Evolutionary conservation across 1,284 basidiomycete genomes (phyloP).

Genomic region (Neonothopanus nambi): DNA sequence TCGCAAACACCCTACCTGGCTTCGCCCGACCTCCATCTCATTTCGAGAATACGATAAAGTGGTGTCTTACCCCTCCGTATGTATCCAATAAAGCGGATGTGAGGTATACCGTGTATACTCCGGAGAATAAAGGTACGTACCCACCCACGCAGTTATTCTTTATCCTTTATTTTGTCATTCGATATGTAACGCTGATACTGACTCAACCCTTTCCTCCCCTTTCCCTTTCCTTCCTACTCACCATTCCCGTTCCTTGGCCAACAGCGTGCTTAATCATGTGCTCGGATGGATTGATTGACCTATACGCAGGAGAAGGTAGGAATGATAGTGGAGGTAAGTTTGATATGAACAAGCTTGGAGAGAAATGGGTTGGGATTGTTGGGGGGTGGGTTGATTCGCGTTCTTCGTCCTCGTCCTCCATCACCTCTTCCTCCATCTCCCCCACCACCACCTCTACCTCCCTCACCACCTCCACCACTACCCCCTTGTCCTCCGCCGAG

Average conservation of each 20-base stretch:
- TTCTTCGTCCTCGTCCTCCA: too few relatives aligned
- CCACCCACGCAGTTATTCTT: neutral
- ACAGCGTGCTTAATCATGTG: conserved; percentile 22
- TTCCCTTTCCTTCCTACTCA: too few relatives aligned
- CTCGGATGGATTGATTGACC: conserved; percentile 23
- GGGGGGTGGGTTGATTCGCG: conserved; percentile 3
- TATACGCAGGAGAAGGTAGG: conserved; percentile 10
- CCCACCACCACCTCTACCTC: too few relatives aligned
- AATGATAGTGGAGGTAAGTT: neutral
- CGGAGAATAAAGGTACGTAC: neutral
- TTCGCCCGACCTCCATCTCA: conserved; percentile 8
- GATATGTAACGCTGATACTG: too few relatives aligned
- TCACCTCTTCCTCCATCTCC: too few relatives aligned
- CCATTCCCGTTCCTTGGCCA: too few relatives aligned
- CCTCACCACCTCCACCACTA: too few relatives aligned
- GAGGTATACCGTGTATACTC: conserved; percentile 19
- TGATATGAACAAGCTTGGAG: neutral
- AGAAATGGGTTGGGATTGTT: neutral
- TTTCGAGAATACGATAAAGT: conserved; percentile 18
- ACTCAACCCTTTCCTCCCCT: too few relatives aligned
- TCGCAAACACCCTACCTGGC: conserved; percentile 27
- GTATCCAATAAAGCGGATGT: conserved; percentile 29
- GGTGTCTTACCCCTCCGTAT: conserved; percentile 33
- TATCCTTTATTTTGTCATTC: too few relatives aligned
- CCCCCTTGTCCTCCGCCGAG: too few relatives aligned